Conservation (phyloP, 768 basidiomycete genomes). For the Hortiboletus flavorubellus region DNA sequence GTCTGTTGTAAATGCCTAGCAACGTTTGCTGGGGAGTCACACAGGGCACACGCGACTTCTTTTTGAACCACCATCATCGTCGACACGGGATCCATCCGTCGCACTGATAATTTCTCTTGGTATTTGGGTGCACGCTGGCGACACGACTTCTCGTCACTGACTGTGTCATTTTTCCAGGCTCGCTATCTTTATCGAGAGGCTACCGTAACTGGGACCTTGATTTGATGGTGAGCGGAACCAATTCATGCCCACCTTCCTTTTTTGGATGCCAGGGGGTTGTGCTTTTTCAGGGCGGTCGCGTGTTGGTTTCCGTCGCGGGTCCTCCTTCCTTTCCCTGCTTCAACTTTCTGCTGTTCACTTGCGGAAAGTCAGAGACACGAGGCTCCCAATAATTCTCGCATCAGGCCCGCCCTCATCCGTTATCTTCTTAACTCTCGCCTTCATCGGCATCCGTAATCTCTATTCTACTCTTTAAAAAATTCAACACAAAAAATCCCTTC, state of each 20-base stretch:
- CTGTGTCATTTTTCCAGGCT: background rate
- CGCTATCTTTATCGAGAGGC: background rate
- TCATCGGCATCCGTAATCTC: constrained; percentile 19
- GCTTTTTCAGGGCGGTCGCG: constrained; percentile 34
- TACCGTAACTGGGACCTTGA: constrained; percentile 13
- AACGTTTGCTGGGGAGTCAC: constrained; percentile 13
- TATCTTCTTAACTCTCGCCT: constrained; percentile 23
- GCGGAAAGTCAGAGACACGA: constrained; percentile 49
- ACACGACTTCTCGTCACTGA: constrained; percentile 9
- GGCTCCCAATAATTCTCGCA: constrained; percentile 34
- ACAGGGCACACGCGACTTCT: background rate
- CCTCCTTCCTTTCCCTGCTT: constrained; percentile 21
- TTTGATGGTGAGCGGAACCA: constrained; percentile 28
- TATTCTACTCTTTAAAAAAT: constrained; percentile 17
- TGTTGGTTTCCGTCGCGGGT: constrained; percentile 21
- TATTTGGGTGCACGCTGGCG: background rate
- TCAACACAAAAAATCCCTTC: constrained; percentile 12
- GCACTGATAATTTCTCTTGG: constrained; percentile 11
- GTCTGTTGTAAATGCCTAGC: constrained; percentile 22
- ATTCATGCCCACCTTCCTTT: constrained; percentile 25
- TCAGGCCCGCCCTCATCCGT: background rate
- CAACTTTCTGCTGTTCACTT: constrained; percentile 29
- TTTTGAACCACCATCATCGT: background rate
- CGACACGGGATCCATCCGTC: background rate
- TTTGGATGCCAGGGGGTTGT: constrained; percentile 29